Conservation (phyloP, 2,329 filamentous ascomycete genomes). For the Nigrospora osmanthi region DNA sequence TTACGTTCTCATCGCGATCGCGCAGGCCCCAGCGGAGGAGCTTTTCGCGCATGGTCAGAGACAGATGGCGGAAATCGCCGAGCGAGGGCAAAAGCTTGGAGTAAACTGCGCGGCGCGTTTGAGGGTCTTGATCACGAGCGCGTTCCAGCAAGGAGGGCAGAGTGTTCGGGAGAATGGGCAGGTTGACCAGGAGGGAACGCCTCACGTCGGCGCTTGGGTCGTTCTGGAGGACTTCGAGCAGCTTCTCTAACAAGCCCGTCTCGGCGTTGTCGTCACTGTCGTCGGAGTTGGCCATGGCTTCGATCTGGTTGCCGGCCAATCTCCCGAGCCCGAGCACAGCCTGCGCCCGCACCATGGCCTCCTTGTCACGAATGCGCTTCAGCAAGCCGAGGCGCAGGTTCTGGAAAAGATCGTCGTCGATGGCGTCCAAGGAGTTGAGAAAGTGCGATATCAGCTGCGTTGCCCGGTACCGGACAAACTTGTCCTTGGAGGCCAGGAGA, state of each 20-base stretch:
- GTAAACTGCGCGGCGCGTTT: constrained; percentile 80
- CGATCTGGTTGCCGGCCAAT: constrained; percentile 70
- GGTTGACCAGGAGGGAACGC: constrained; percentile 77
- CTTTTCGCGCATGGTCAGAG: constrained; percentile 90
- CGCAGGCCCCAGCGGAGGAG: constrained; percentile 88
- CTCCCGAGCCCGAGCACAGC: constrained; percentile 85
- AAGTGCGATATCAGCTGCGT: constrained; percentile 88
- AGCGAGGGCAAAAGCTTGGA: constrained; percentile 78
- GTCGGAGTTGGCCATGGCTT: constrained; percentile 62
- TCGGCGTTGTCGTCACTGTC: constrained; percentile 61
- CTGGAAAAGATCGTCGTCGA: constrained; percentile 87
- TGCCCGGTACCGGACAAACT: constrained; percentile 80
- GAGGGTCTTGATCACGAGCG: constrained; percentile 79
- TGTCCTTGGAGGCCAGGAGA: constrained; percentile 81
- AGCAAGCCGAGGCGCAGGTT: constrained; percentile 71
- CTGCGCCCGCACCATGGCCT: constrained; percentile 84
- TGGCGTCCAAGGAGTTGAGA: constrained; percentile 84
- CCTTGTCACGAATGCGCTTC: constrained; percentile 87
- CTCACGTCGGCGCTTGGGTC: constrained; percentile 92
- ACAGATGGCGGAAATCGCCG: constrained; percentile 90
- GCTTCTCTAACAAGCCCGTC: constrained; percentile 68
- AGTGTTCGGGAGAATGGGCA: constrained; percentile 78
- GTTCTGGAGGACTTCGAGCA: constrained; percentile 84
- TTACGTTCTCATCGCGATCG: constrained; percentile 88
- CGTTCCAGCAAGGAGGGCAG: constrained; percentile 84